Evolutionary conservation across 345 rosid genomes (phyloP), one percentile per base, ranked within the genome.

Genomic region (Citrus reticulata): DNA sequence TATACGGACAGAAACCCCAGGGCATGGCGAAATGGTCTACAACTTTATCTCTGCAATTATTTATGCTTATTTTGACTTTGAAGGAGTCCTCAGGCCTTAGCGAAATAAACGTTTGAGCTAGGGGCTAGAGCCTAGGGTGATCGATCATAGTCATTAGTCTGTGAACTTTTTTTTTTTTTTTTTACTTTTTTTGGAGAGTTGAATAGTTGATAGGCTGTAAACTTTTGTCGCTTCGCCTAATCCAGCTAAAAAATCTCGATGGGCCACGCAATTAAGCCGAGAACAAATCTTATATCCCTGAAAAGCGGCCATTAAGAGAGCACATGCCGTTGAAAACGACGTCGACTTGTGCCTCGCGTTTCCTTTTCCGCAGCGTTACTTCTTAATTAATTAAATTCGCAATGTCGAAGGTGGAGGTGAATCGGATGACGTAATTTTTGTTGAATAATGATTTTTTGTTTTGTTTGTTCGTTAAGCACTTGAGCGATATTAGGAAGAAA

Each of bases 321-420:
- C 81, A 76, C 81, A 78, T 75, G 84, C 82, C 66, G 70, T 13
- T 51, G 87, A 82, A 70, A 81, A 70, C 39, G 86, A 76, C 79
- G 9, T 64, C 11, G 4, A 6, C 58, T 70, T 17, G 7, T 39
- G 24, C 27, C 58, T 25, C 51, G 2, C 17, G 54, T 51, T 30
- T 51, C 22, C 1, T n/a, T 5, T 6, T 68, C 25, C 35, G 0
- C 16, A 4, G 7, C 6, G 35, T n/a, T 37, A 4, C 19, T 4
- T 3, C 8, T n/a, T 11, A 19, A 42, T 70, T 55, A 54, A 55
- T 32, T 4, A 2, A 6, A 32, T 22, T 19, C 27, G 5, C 55
- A 37, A 42, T 2, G 49, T 46, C 13, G 16, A 11, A 13, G 17
- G 51, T 13, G 16, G 51, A 46, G 51, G 14, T 1, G 51, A 42